phyloP scores from a whole-genome alignment of 2,329 filamentous ascomycete species.

The Nigrospora oryzae region DNA sequence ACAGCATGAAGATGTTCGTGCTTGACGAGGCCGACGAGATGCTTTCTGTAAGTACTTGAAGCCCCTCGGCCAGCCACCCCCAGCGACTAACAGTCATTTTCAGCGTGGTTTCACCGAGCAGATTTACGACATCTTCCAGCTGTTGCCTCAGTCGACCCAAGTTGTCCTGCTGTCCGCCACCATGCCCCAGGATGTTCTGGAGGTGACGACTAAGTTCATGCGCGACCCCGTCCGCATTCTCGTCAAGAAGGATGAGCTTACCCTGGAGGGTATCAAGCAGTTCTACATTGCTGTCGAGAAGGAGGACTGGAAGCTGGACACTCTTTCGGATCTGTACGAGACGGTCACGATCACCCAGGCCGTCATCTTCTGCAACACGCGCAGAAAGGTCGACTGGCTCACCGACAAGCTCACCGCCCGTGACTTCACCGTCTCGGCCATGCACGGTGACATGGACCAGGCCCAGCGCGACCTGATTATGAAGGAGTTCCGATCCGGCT shows the following conservation, averaged over 20 bases:
- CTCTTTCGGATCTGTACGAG: slow-evolving; percentile 97
- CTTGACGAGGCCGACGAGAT: slow-evolving; percentile 99
- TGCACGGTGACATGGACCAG: slow-evolving; percentile 99
- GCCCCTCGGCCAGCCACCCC: not conserved
- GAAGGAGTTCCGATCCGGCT: slow-evolving; percentile 99
- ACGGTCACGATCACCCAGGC: slow-evolving; percentile 99
- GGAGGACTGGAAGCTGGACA: slow-evolving; percentile 99
- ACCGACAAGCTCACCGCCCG: slow-evolving; percentile 97
- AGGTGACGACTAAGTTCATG: slow-evolving; percentile 99
- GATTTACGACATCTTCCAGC: slow-evolving; percentile 99
- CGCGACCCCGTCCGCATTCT: slow-evolving; percentile 97
- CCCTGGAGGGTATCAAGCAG: slow-evolving; percentile 99
- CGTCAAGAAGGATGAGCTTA: slow-evolving; percentile 99
- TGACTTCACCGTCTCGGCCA: slow-evolving; percentile 98
- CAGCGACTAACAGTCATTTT: slow-evolving; percentile 23
- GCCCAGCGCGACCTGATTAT: slow-evolving; percentile 97
- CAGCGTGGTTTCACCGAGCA: slow-evolving; percentile 98
- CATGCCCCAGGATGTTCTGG: slow-evolving; percentile 97
- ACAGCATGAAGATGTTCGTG: slow-evolving; percentile 99
- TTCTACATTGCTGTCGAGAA: slow-evolving; percentile 99
- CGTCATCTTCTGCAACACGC: slow-evolving; percentile 99
- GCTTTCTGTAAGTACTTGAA: slow-evolving; percentile 62
- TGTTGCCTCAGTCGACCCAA: slow-evolving; percentile 95
- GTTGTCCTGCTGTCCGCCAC: slow-evolving; percentile 96
- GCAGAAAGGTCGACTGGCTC: slow-evolving; percentile 99